Percentiles rank a stretch among this genome's conserved stretches.
Evolutionary conservation across 768 basidiomycete genomes (phyloP).

Genomic region (Pleurotus sapidus): DNA sequence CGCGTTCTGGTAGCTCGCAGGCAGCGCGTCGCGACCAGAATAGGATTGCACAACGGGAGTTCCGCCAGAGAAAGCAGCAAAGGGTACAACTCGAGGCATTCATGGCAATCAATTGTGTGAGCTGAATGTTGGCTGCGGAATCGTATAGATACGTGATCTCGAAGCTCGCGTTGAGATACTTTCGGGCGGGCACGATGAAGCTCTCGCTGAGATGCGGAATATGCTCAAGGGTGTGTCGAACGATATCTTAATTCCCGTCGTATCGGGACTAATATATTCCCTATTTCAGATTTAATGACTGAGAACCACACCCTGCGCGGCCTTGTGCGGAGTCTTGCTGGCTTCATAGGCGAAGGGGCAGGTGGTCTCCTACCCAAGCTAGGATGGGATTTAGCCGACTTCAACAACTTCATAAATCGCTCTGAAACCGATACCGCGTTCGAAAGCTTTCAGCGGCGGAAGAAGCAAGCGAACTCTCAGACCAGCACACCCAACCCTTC

Average conservation of each 20-base stretch:
- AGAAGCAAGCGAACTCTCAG: constrained; percentile 32
- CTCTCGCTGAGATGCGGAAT: constrained; percentile 76
- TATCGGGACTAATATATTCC: background rate
- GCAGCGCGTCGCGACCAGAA: constrained; percentile 88
- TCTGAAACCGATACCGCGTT: constrained; percentile 93
- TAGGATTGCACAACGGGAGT: constrained; percentile 91
- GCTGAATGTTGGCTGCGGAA: background rate
- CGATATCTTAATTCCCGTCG: background rate
- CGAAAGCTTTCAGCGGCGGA: constrained; percentile 82
- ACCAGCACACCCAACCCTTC: constrained; percentile 4
- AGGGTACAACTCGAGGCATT: constrained; percentile 39
- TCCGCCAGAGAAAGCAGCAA: constrained; percentile 89
- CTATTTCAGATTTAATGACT: constrained; percentile 68
- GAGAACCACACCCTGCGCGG: constrained; percentile 86
- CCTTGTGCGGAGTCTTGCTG: constrained; percentile 70
- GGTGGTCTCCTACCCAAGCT: constrained; percentile 76
- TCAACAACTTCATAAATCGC: constrained; percentile 78
- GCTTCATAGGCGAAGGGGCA: constrained; percentile 85
- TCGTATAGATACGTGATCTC: constrained; percentile 81
- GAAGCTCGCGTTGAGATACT: constrained; percentile 95
- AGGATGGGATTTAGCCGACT: constrained; percentile 76
- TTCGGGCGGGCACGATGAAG: constrained; percentile 90
- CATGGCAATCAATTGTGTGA: no score
- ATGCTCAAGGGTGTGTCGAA: constrained; percentile 63
- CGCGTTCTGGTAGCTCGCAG: constrained; percentile 59